Evolutionary conservation across 805 yeast genomes (phyloP), one percentile per base, ranked within the genome.

Genomic region (Lipomyces mesembrius): DNA sequence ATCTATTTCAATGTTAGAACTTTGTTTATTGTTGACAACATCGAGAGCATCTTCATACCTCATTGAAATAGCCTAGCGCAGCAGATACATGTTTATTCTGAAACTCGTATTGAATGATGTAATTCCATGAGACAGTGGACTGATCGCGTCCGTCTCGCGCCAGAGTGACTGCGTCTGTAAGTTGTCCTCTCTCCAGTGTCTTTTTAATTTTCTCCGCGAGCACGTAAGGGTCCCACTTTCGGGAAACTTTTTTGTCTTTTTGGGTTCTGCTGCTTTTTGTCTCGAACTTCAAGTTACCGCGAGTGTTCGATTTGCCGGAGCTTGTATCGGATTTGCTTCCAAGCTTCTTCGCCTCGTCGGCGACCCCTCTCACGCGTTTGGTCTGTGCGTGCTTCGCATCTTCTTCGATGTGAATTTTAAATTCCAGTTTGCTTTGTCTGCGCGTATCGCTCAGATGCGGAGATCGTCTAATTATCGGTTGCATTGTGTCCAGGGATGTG

Each of bases 161-260:
- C 22, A 56, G 55, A 17, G 46, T 61, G 22, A 60, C 11, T 2
- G 67, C 67, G 20, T 7, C 64, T 12, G 43, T 46, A 8, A 52
- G 7, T 14, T 60, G 27, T 4, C 58, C 61, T 2, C 27, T 35
- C 1, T 17, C 64, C 8, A 64, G 32, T 4, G 56, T 29, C 12
- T n/a, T 32, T 34, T 57, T 53, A 27, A 56, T 56, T 20, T 60
- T 46, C 17, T 46, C 11, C 22, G 63, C 46, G 8, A 64, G 54
- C 35, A 64, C 25, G 14, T 39, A 64, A 0, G 63, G 63, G 43
- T 64, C 66, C 55, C 79, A 43, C 72, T 72, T 65, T 77, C 80
- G 49, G 80, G 74, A 61, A 77, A 75, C 46, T 80, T 81, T 63
- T 80, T 80, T 12, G 80, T 75, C 81, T 82, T 80, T 39, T 83